Evolutionary conservation across 169 alveolate species (phyloP).

Genomic region (Amoebophrya sp.): DNA sequence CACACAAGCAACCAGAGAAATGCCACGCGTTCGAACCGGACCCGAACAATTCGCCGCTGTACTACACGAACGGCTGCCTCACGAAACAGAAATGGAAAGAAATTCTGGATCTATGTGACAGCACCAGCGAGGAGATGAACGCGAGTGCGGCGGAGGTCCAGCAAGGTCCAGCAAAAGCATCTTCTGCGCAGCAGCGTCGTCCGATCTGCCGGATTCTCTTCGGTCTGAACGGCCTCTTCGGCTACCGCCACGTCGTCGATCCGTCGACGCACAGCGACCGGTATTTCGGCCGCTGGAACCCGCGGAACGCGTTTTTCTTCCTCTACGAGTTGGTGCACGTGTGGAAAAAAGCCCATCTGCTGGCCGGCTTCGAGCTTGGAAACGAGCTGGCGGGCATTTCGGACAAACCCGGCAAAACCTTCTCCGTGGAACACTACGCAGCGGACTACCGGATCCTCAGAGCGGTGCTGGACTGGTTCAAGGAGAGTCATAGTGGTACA

Average conservation of each 20-base stretch:
- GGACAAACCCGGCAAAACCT: not conserved
- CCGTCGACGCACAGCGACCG: not conserved
- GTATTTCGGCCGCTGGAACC: not conserved
- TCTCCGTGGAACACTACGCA: not conserved
- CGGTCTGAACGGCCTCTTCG: not conserved
- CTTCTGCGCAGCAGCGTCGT: not conserved
- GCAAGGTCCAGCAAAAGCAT: not conserved
- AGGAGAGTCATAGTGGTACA: too few species aligned
- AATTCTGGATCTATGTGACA: not conserved
- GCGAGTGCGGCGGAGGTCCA: not conserved
- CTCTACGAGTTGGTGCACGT: not conserved
- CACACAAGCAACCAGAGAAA: not conserved
- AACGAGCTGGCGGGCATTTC: not conserved
- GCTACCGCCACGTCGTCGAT: not conserved
- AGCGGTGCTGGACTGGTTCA: too few species aligned
- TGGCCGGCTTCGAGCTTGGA: not conserved
- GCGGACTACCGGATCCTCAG: too few species aligned
- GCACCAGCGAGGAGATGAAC: not conserved
- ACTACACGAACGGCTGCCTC: not conserved
- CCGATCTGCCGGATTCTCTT: too few species aligned
- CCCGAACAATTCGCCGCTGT: not conserved
- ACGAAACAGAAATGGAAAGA: not conserved
- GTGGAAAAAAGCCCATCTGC: not conserved
- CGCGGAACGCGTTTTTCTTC: not conserved
- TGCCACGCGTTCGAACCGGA: not conserved